These are phyloP conservation scores for Martiniozyma abietophila DNA, from an alignment of 805 yeast species.

Conservation along the genomic window DNA sequence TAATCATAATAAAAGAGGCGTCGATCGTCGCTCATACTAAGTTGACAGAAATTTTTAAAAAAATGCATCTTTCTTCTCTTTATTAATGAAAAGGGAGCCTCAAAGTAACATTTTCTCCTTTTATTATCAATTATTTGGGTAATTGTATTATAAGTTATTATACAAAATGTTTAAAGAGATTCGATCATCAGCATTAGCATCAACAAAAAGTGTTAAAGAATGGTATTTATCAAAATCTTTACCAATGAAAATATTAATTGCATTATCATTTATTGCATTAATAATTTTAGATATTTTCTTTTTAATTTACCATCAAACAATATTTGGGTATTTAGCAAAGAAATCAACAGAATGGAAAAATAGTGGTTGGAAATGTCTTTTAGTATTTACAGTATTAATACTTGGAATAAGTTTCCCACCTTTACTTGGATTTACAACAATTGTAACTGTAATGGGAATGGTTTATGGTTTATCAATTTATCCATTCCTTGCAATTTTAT, in stretches of 20 bases:
- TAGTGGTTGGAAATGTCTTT: constrained; percentile 18
- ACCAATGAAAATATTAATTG: constrained; percentile 1
- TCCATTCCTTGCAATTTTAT: constrained; percentile 60
- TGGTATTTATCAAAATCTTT: constrained; percentile 1
- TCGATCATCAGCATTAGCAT: too few relatives aligned
- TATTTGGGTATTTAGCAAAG: constrained; percentile 30
- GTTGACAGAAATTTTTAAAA: too few relatives aligned
- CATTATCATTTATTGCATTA: neutral
- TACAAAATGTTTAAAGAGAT: too few relatives aligned
- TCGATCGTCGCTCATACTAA: too few relatives aligned
- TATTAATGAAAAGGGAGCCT: too few relatives aligned
- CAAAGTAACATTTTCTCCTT: too few relatives aligned
- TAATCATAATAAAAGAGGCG: too few relatives aligned
- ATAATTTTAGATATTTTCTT: neutral
- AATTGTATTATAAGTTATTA: too few relatives aligned
- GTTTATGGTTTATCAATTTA: constrained; percentile 83
- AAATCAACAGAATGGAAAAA: constrained; percentile 36
- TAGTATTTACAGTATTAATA: constrained; percentile 42
- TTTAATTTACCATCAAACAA: constrained; percentile 26
- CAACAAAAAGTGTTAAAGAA: too few relatives aligned
- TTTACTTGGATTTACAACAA: constrained; percentile 66
- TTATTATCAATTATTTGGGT: too few relatives aligned
- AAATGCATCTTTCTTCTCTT: too few relatives aligned
- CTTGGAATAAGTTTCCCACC: constrained; percentile 85
- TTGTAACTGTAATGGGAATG: constrained; percentile 65